Evolutionary conservation across 805 yeast species (phyloP), one percentile per base, ranked within the genome.

Genomic region (Brettanomyces anomalus): DNA sequence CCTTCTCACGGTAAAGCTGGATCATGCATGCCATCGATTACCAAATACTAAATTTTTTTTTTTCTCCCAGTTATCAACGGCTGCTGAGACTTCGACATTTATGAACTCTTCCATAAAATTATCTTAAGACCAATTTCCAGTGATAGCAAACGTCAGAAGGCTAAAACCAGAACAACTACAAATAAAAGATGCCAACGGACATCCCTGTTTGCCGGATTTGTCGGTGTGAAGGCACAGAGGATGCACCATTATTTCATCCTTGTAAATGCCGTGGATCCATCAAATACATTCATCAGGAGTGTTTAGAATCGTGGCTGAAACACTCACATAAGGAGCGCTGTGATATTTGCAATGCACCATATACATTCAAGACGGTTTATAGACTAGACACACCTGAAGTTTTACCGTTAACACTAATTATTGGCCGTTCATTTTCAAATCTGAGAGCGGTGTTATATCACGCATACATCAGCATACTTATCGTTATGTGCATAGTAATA

Each of bases 251-350:
- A 37, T 81, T 75, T 49, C 89, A 85, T 60, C 98, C 98, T 3
- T 93, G 99, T 64, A 81, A 77, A 55, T 93, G 98, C 64, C 72
- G 87, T 42, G 99, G 99, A 2, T 83, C 95, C 13, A 94, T 93
- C 59, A 83, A 82, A 58, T 89, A 80, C 55, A 85, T 93, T 42
- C 99, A 93, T 60, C 95, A 90, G 60, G 94, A 83, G 43, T 93
- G 99, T 61, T 64, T 90, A 37, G 66, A 79, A 53, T 93, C 86
- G 55, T 90, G 98, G 98, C 72, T 93, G 34, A 69, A 72, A 40
- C 88, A 78, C 56, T 69, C 85, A 16, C 68, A 74, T 41, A 77
- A 79, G 46, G 71, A 72, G 30, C 70, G 74, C 33, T 93, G 97
- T 71, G 97, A 90, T 59, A 84, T 93, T 34, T 93, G 97, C 60